Evolutionary conservation across 1,284 basidiomycete genomes (phyloP).

Genomic region (Amylostereum areolatum): DNA sequence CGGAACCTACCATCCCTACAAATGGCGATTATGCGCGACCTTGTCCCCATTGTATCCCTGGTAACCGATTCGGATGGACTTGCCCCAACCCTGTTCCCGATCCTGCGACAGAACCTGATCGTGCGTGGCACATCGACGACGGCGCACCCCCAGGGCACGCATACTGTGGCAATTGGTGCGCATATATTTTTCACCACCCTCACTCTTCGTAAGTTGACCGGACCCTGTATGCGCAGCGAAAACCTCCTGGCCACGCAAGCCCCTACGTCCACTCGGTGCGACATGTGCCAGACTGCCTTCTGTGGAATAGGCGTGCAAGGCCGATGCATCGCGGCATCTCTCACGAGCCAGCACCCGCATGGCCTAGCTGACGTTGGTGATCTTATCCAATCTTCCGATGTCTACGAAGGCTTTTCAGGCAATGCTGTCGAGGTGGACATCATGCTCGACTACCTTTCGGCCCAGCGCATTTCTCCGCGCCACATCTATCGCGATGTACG

Average conservation of each 20-base stretch:
- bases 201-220: not conserved
- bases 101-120: constrained; percentile 54
- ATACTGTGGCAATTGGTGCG: constrained; percentile 71
- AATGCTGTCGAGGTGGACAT: constrained; percentile 75
- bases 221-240: constrained; percentile 39
- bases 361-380: constrained; percentile 59
- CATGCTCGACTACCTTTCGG: constrained; percentile 68
- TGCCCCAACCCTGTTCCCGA: constrained; percentile 71
- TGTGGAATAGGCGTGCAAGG: constrained; percentile 69
- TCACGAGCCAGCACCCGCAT: constrained; percentile 60
- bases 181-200: not conserved
- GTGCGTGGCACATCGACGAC: constrained; percentile 68
- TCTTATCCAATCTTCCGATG: constrained; percentile 62
- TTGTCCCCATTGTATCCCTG: constrained; percentile 64
- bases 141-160: constrained; percentile 69
- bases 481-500: constrained; percentile 70
- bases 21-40: constrained; percentile 60
- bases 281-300: constrained; percentile 71
- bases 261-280: constrained; percentile 70
- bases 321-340: constrained; percentile 56
- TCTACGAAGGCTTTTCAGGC: constrained; percentile 71
- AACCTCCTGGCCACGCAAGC: constrained; percentile 62
- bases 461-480: constrained; percentile 51
- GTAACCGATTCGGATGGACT: constrained; percentile 64
- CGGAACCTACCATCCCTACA: constrained; percentile 61